Percentiles rank a stretch among this genome's conserved stretches.
Evolutionary conservation across 1,284 basidiomycete genomes (phyloP).

Genomic region (Ustilago nuda): DNA sequence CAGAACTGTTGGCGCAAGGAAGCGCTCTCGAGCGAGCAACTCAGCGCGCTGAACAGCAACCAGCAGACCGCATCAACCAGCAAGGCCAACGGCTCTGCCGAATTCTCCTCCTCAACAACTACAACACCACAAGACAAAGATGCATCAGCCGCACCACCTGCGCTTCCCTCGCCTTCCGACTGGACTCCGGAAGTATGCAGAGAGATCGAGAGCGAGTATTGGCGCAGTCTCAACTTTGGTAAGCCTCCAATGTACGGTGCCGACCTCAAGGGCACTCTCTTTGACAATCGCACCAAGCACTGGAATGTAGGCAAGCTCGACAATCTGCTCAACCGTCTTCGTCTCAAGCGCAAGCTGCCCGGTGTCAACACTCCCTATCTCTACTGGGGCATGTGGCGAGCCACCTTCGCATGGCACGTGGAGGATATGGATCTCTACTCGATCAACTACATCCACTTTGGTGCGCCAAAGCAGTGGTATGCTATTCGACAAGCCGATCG

Average conservation of each 20-base stretch:
- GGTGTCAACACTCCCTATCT: slow-evolving; percentile 98
- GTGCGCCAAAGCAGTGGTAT: slow-evolving; percentile 96
- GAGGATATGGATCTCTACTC: slow-evolving; percentile 91
- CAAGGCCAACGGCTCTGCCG: slow-evolving; percentile 1
- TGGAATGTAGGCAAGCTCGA: slow-evolving; percentile 96
- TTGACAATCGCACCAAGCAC: slow-evolving; percentile 80
- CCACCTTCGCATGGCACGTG: slow-evolving; percentile 97
- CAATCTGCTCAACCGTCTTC: slow-evolving; percentile 85
- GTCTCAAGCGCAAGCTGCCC: slow-evolving; percentile 78
- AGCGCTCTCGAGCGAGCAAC: slow-evolving; percentile 47
- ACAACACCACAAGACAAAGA: slow-evolving; percentile 3
- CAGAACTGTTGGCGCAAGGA: slow-evolving; percentile 60
- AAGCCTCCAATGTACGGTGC: slow-evolving; percentile 96
- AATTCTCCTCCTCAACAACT: neutral
- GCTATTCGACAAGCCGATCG: slow-evolving; percentile 87
- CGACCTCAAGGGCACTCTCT: slow-evolving; percentile 89
- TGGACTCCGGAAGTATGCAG: slow-evolving; percentile 74
- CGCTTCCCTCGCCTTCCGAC: slow-evolving; percentile 30
- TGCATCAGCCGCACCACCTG: neutral
- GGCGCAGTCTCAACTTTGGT: slow-evolving; percentile 88
- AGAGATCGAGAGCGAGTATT: slow-evolving; percentile 88
- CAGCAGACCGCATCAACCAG: neutral
- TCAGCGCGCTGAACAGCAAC: slow-evolving; percentile 10
- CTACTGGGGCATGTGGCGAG: slow-evolving; percentile 99
- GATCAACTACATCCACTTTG: slow-evolving; percentile 99